These are phyloP conservation scores for Cyberlindnera bimundalis DNA, from an alignment of 805 yeast genomes.

Conservation along the genomic window DNA sequence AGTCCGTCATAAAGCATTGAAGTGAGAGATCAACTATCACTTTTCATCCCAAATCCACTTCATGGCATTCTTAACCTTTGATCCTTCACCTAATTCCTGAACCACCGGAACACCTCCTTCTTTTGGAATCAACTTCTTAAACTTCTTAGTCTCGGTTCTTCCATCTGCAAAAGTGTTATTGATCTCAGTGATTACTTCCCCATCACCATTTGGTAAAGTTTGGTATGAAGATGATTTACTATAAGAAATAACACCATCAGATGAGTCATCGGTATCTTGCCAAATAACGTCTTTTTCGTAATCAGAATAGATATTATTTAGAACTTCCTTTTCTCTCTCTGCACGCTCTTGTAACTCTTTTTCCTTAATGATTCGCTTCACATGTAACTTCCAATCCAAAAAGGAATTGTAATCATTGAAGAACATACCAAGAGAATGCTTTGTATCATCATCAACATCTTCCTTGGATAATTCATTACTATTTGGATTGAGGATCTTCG, in stretches of 20 bases:
- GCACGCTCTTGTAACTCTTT: slow-evolving; percentile 29
- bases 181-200: slow-evolving; percentile 37
- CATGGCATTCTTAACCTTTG: not conserved
- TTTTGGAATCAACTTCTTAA: slow-evolving; percentile 35
- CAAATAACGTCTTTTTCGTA: slow-evolving; percentile 12
- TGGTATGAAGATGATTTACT: slow-evolving; percentile 32
- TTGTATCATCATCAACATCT: slow-evolving; percentile 45
- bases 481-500: slow-evolving; percentile 31
- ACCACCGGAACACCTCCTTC: slow-evolving; percentile 35
- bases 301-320: slow-evolving; percentile 12
- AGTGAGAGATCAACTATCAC: too few species aligned
- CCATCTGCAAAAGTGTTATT: slow-evolving; percentile 44
- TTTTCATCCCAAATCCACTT: slow-evolving; percentile 26
- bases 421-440: slow-evolving; percentile 52
- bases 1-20: not conserved
- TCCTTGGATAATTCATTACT: slow-evolving; percentile 45
- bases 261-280: slow-evolving; percentile 2
- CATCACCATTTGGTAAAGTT: slow-evolving; percentile 40
- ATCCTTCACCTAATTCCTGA: slow-evolving; percentile 18
- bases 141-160: slow-evolving; percentile 33
- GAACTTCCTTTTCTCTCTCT: slow-evolving; percentile 14
- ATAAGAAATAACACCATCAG: slow-evolving; percentile 4
- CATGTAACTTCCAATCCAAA: slow-evolving; percentile 62
- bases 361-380: slow-evolving; percentile 42
- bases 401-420: slow-evolving; percentile 64